These are phyloP conservation scores for Paralagenidium karlingii DNA, from an alignment of 352 stramenopile genomes.

Conservation along the genomic window DNA sequence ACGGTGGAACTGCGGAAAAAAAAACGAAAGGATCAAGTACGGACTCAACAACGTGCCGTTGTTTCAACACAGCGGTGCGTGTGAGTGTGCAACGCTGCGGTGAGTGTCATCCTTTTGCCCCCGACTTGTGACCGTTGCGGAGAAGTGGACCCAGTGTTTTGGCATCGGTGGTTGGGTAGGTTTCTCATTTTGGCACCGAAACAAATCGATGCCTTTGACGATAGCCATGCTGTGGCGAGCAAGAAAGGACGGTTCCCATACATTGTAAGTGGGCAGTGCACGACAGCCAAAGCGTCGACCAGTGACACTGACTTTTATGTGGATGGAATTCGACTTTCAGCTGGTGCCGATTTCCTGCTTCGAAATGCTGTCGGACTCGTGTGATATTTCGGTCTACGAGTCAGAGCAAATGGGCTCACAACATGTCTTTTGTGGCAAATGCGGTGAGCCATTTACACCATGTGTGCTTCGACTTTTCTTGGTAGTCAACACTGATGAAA, in stretches of 20 bases:
- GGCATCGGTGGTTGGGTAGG: slow-evolving; percentile 19
- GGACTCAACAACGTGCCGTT: slow-evolving; percentile 23
- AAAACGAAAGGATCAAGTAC: background rate
- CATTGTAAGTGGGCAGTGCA: too few species aligned
- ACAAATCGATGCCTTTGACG: slow-evolving; percentile 66
- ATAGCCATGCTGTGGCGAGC: slow-evolving; percentile 71
- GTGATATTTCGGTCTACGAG: slow-evolving; percentile 58
- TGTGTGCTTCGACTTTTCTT: background rate
- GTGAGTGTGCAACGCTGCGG: slow-evolving; percentile 54
- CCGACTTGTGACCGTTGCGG: slow-evolving; percentile 1
- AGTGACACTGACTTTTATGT: slow-evolving; percentile 1
- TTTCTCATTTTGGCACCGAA: slow-evolving; percentile 66
- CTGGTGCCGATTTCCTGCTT: slow-evolving; percentile 65
- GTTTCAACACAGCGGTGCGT: slow-evolving; percentile 61
- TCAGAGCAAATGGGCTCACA: slow-evolving; percentile 48
- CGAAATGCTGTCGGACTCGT: slow-evolving; percentile 50
- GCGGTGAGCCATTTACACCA: slow-evolving; percentile 29
- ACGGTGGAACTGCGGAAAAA: too few species aligned
- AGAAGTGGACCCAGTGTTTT: too few species aligned
- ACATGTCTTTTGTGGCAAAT: slow-evolving; percentile 72
- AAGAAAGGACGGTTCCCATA: slow-evolving; percentile 75
- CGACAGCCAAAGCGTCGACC: too few species aligned
- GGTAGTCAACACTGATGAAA: background rate
- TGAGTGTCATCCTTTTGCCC: slow-evolving; percentile 3
- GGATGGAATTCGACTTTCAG: slow-evolving; percentile 10